A percentile compares a stretch with the other conserved stretches of the same genome.
phyloP scores from a whole-genome alignment of 2,329 filamentous ascomycete genomes.

The Ustilaginoidea virens region DNA sequence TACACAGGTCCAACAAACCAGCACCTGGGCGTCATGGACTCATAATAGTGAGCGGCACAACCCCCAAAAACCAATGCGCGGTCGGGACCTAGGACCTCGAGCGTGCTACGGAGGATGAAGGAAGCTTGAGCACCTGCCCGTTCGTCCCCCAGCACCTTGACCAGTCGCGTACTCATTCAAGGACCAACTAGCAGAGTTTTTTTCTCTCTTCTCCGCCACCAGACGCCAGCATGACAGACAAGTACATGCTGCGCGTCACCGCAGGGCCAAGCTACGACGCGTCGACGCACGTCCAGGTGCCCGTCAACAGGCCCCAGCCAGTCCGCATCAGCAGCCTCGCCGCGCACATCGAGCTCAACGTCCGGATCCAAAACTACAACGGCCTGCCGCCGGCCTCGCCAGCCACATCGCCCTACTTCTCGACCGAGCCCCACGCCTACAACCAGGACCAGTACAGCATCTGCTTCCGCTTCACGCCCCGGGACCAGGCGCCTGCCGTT shows the following conservation, averaged over 20 bases:
- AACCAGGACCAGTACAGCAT: conserved; percentile 74
- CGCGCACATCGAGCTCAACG: conserved; percentile 52
- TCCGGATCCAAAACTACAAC: conserved; percentile 52
- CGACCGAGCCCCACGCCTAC: conserved; percentile 46
- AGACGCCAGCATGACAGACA: conserved; percentile 53
- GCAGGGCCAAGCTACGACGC: conserved; percentile 64
- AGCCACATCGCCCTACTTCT: conserved; percentile 62
- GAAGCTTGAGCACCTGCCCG: too few species aligned
- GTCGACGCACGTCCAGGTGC: conserved; percentile 54
- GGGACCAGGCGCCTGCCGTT: conserved; percentile 17
- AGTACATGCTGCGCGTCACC: conserved; percentile 70
- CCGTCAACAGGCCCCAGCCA: conserved; percentile 55
- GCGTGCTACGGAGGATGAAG: too few species aligned
- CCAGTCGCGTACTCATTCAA: too few species aligned
- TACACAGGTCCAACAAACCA: too few species aligned
- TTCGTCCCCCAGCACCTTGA: too few species aligned
- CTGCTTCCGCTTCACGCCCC: conserved; percentile 63
- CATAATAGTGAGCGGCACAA: too few species aligned
- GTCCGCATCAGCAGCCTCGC: conserved; percentile 46
- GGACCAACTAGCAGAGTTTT: too few species aligned
- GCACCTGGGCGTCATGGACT: too few species aligned
- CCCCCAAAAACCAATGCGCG: too few species aligned
- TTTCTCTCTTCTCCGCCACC: too few species aligned
- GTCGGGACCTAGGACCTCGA: too few species aligned
- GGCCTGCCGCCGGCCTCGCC: conserved; percentile 63